These are phyloP conservation scores for Plantago rigida DNA, from an alignment of 305 asterid genomes.

Conservation along the genomic window DNA sequence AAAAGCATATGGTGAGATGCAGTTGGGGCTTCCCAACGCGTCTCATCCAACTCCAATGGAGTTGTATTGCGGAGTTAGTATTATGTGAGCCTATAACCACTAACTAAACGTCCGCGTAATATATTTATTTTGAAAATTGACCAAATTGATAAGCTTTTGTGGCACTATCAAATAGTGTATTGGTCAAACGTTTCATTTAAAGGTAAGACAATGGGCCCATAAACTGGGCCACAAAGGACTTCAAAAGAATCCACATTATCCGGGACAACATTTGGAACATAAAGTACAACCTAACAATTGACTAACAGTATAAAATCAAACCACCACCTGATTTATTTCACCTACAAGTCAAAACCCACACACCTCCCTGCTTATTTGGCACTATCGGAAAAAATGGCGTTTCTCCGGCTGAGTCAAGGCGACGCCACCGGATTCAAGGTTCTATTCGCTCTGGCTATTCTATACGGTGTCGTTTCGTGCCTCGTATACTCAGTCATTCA, in stretches of 20 bases:
- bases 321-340: too few species aligned
- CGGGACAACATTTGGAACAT: too few species aligned
- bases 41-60: too few species aligned
- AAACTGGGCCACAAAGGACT: not conserved
- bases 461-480: constrained; percentile 51
- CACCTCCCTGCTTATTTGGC: not conserved
- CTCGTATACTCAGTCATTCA: constrained; percentile 47
- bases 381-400: constrained; percentile 41
- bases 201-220: not conserved
- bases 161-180: too few species aligned
- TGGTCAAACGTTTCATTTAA: not conserved
- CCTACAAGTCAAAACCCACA: not conserved
- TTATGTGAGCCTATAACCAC: too few species aligned
- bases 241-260: too few species aligned
- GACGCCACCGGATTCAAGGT: constrained; percentile 69
- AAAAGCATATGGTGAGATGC: too few species aligned
- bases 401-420: constrained; percentile 44
- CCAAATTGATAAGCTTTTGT: too few species aligned
- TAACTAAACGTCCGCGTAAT: too few species aligned
- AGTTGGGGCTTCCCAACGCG: too few species aligned
- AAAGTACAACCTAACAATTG: not conserved
- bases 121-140: too few species aligned
- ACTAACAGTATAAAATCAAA: not conserved
- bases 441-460: constrained; percentile 37
- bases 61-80: too few species aligned